Base-by-base conservation (phyloP, 2,329 filamentous ascomycete genomes). In the Curvularia sp. region DNA sequence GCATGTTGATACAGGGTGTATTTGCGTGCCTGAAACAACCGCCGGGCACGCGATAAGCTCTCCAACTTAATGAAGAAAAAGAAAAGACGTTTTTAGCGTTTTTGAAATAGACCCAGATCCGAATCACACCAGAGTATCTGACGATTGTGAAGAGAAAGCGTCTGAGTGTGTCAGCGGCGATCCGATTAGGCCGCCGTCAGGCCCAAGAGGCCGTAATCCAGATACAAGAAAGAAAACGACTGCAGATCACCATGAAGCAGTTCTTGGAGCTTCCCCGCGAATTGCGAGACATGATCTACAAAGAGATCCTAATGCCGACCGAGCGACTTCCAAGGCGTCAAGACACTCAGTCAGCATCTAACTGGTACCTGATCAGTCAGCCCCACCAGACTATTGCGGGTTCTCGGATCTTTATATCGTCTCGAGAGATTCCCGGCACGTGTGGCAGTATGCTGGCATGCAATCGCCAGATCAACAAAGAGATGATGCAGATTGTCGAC, bases 221-320 rank as follows among this genome's bases (percentile, higher is more conserved):
- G 41, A 33, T 15, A 43, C 6, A 28, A 31, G 42, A 15, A 53
- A 20, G 10, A 20, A 42, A 5, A 48, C n/a, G 20, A 30, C 9
- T 43, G 18, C 15, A 20, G 18, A 52, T 43, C 39, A 38, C n/a
- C 20, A 74, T 72, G 70, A 39, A 65, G n/a, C 58, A 62, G 4
- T 70, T 77, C 52, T 52, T 74, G 15, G 55, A 59, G 26, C 61
- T 76, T 7, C 74, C 74, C 9, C 64, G 73, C 15, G 74, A 77
- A 60, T 48, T 77, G 44, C 68, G 74, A 15, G 74, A 77, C 41
- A 65, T 72, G 60, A 70, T 77, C 38, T 76, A 76, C 59, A 61
- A 55, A 35, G 65, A 66, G 24, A 44, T 75, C 28, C 50, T 77
- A 28, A 70, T 68, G 13, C 60, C 58, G 28, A 62, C 66, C 42